Percentiles rank a stretch among this genome's conserved stretches.
Evolutionary conservation across 441 rosid species (phyloP).

Genomic region (Daphne laureola): DNA sequence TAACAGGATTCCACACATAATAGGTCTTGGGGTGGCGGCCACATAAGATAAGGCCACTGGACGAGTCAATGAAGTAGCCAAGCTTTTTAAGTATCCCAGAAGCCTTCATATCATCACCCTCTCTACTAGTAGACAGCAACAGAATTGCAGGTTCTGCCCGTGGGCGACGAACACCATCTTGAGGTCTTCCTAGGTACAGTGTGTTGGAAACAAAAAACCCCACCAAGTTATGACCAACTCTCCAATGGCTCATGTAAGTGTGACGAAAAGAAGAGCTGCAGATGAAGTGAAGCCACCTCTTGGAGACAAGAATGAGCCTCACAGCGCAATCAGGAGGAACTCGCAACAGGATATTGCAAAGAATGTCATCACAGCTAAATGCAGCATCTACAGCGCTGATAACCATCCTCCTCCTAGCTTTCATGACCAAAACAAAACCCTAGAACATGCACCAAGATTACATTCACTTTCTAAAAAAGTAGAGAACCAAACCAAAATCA

Average conservation of each 20-base stretch:
- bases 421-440: constrained; percentile 13
- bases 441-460: not conserved
- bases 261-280: constrained; percentile 37
- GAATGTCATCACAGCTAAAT: constrained; percentile 35
- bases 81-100: constrained; percentile 35
- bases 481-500: too few relatives aligned
- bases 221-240: constrained; percentile 28
- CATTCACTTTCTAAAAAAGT: too few relatives aligned
- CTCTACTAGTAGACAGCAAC: constrained; percentile 37
- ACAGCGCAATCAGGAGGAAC: constrained; percentile 40
- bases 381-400: constrained; percentile 20
- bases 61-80: constrained; percentile 57
- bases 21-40: constrained; percentile 61
- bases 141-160: constrained; percentile 43
- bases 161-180: constrained; percentile 31
- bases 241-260: constrained; percentile 36
- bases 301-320: constrained; percentile 35
- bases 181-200: constrained; percentile 35
- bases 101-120: constrained; percentile 43
- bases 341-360: constrained; percentile 35
- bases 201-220: constrained; percentile 44
- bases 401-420: constrained; percentile 13
- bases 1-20: constrained; percentile 40
- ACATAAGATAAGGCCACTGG: constrained; percentile 47
- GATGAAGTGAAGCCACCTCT: constrained; percentile 47